Percentiles rank a stretch among this genome's conserved stretches.
phyloP scores from a whole-genome alignment of 768 basidiomycete genomes.

The Tricholomella constricta region DNA sequence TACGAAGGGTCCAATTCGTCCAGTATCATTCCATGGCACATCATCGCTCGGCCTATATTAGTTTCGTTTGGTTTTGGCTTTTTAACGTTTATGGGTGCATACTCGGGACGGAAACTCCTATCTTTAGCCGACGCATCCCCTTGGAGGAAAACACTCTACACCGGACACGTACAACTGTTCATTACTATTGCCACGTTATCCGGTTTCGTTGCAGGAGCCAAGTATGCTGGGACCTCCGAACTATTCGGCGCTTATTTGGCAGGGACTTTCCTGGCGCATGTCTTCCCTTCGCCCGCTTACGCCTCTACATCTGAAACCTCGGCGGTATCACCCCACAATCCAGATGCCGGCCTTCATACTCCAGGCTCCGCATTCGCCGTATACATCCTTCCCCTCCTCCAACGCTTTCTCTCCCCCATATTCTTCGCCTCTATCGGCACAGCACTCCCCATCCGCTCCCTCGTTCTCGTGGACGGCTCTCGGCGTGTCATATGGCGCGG shows the following conservation, averaged over 20 bases:
- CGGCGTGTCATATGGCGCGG: conserved; percentile 51
- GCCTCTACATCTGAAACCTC: not conserved
- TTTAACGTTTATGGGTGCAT: conserved; percentile 36
- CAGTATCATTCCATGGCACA: conserved; percentile 27
- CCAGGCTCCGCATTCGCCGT: conserved; percentile 32
- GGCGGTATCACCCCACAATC: not conserved
- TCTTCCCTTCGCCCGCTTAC: conserved; percentile 20
- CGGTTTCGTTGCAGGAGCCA: conserved; percentile 47
- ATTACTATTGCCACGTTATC: conserved; percentile 41
- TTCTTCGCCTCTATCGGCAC: conserved; percentile 71
- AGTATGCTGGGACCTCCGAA: conserved; percentile 58
- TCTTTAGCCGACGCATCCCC: not conserved
- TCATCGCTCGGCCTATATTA: conserved; percentile 55
- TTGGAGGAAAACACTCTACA: conserved; percentile 9
- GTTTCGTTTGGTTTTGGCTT: conserved; percentile 54
- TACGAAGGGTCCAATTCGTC: conserved; percentile 11
- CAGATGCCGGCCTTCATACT: not conserved
- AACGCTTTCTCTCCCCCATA: conserved; percentile 53
- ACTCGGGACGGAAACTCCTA: conserved; percentile 6
- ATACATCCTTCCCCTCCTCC: conserved; percentile 39
- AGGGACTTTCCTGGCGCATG: conserved; percentile 47
- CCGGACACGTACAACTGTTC: conserved; percentile 30
- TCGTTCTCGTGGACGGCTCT: conserved; percentile 41
- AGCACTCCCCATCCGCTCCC: conserved; percentile 48
- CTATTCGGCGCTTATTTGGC: conserved; percentile 65